These are phyloP conservation scores for Lodderomyces orthopsilosis DNA, from an alignment of 1,139 yeast genomes.

Conservation along the genomic window DNA sequence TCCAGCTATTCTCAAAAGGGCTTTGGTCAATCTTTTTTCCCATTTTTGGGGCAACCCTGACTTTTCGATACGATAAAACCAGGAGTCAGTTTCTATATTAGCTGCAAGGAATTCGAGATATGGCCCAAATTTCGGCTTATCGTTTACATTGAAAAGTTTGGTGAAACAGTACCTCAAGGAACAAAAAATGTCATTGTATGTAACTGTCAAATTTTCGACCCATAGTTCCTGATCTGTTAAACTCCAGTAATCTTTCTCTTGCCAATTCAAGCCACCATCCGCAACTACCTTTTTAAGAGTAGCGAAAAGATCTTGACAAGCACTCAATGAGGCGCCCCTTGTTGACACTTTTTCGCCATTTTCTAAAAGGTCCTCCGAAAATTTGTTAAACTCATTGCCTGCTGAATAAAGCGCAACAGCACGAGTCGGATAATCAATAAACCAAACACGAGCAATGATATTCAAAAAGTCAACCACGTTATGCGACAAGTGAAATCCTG, in stretches of 20 bases:
- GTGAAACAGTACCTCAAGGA: conserved; percentile 45
- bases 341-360: conserved; percentile 22
- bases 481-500: conserved; percentile 10
- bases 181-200: conserved; percentile 49
- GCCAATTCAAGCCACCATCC: conserved; percentile 37
- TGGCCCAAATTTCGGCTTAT: conserved; percentile 65
- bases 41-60: conserved; percentile 46
- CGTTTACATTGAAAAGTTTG: conserved; percentile 43
- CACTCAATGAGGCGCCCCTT: conserved; percentile 23
- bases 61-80: conserved; percentile 35
- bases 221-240: conserved; percentile 51
- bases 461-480: conserved; percentile 32
- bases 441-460: conserved; percentile 58
- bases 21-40: conserved; percentile 49
- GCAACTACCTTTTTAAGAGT: conserved; percentile 29
- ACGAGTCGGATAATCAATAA: conserved; percentile 52
- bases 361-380: conserved; percentile 26
- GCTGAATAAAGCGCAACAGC: conserved; percentile 55
- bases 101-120: conserved; percentile 50
- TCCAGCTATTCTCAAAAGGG: conserved; percentile 55
- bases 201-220: conserved; percentile 44
- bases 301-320: conserved; percentile 27
- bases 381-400: conserved; percentile 40
- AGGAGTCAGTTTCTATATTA: conserved; percentile 48
- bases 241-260: conserved; percentile 43